Base-by-base conservation (phyloP, 306 rosid genomes). In the Spatholobus suberectus region DNA sequence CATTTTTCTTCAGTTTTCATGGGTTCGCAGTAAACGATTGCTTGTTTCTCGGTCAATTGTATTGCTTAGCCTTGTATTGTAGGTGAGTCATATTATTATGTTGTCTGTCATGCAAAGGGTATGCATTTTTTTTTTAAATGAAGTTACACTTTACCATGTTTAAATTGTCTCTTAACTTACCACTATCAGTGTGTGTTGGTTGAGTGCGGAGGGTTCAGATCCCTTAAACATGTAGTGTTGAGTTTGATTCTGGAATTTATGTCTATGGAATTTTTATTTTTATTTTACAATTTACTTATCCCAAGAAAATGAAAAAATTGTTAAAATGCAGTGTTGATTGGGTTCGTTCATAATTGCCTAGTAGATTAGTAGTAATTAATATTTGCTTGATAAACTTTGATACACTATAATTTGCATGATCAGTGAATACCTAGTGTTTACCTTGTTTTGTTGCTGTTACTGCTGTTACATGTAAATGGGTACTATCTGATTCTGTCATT, bases 21-120 rank as follows among this genome's bases (percentile, higher is more conserved):
- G 80, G 76, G 65, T 67, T 49, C 46, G 11, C 11, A 8, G 54
- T 12, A 41, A 13, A n/a, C 23, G 10, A 62, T 34, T 18, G 17
- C 1, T 52, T 61, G 1, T 27, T 27, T 20, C 26, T 66, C 0
- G 2, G 2, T 73, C 65, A 37, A 34, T 15, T 35, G 13, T 47
- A 8, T 77, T 73, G 13, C n/a, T n/a, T 80, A 61, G 20, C 20
- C 52, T 55, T 75, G 63, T 27, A 17, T 55, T 74, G 41, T 27
- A 29, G 44, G 13, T 81, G 79, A 38, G 58, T 80, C 18, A n/a
- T 80, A 37, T 23, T 80, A 37, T 23, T 41, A 34, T 68, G 13
- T 14, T 23, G 58, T 66, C 47, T 29, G 43, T 67, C 59, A 37
- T 67, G 46, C 14, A 34, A 66, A 6, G 81, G 18, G n/a, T 18